phyloP scores from a whole-genome alignment of 2,329 filamentous ascomycete species.

The Trichoderma sp. region DNA sequence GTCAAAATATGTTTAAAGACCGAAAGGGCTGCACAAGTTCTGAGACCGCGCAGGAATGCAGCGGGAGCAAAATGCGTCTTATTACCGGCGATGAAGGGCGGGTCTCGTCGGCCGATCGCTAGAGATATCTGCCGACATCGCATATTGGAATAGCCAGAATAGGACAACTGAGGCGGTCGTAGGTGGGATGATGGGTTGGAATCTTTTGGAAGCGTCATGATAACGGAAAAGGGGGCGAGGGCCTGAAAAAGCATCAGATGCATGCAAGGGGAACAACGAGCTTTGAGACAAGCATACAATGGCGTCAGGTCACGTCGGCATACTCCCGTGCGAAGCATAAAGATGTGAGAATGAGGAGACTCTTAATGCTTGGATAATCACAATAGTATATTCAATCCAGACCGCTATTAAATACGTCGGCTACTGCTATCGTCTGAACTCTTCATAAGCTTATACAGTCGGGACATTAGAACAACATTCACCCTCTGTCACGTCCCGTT shows the following conservation, averaged over 20 bases:
- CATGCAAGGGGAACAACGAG: neutral
- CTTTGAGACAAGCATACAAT: neutral
- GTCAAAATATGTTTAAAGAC: neutral
- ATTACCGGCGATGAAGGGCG: constrained; percentile 6
- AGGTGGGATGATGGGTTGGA: neutral
- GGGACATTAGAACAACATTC: neutral
- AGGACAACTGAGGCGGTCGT: neutral
- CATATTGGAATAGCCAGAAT: neutral
- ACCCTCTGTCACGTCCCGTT: neutral
- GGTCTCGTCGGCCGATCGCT: constrained; percentile 15
- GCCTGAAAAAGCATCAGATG: neutral
- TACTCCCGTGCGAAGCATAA: neutral
- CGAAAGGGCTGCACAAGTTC: neutral
- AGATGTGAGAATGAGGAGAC: neutral
- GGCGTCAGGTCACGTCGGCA: neutral
- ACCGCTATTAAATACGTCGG: neutral
- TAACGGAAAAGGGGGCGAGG: neutral
- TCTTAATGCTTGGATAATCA: neutral
- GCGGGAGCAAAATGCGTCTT: constrained; percentile 12
- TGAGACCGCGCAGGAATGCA: constrained; percentile 15
- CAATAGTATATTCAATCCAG: neutral
- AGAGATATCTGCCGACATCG: constrained; percentile 13
- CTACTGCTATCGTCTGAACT: neutral
- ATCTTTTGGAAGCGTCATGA: neutral
- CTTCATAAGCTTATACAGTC: neutral